Evolutionary conservation across 352 stramenopile species (phyloP).

Genomic region (Thraustochytrium striatum): DNA sequence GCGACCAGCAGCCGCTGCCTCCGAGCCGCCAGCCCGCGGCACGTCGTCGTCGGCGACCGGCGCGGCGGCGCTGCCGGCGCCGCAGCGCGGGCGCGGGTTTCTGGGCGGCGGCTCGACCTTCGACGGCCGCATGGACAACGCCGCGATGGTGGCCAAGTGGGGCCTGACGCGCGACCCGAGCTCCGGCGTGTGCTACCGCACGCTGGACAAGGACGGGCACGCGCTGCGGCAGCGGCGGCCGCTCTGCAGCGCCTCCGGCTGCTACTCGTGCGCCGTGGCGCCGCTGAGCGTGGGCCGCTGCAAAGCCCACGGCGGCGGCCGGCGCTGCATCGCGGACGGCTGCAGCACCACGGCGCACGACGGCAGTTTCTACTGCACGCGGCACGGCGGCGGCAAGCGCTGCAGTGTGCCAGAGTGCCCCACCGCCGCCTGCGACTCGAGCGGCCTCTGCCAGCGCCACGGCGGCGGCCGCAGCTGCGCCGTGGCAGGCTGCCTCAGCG

Average conservation of each 20-base stretch:
- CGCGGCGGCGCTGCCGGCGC: too few species aligned
- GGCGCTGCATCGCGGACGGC: slow-evolving; percentile 64
- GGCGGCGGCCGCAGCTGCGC: slow-evolving; percentile 32
- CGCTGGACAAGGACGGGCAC: too few species aligned
- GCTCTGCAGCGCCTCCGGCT: slow-evolving; percentile 71
- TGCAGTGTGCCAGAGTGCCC: slow-evolving; percentile 66
- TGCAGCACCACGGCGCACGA: slow-evolving; percentile 76
- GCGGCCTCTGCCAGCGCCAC: slow-evolving; percentile 27
- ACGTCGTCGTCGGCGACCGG: too few species aligned
- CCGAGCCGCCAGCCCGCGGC: too few species aligned
- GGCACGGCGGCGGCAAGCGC: slow-evolving; percentile 68
- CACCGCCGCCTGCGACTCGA: slow-evolving; percentile 66
- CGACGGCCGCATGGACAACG: slow-evolving; percentile 1
- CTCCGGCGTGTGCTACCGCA: slow-evolving; percentile 40
- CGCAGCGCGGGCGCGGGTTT: too few species aligned
- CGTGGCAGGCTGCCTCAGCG: slow-evolving; percentile 26
- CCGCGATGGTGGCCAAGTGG: slow-evolving; percentile 45
- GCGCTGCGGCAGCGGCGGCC: slow-evolving; percentile 50
- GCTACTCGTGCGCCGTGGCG: slow-evolving; percentile 59
- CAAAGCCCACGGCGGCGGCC: slow-evolving; percentile 66
- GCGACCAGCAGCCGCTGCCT: too few species aligned
- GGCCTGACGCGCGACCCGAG: slow-evolving; percentile 68
- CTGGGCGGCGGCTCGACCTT: slow-evolving; percentile 68
- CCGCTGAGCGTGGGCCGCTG: slow-evolving; percentile 27
- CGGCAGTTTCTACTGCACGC: slow-evolving; percentile 68